phyloP scores from a whole-genome alignment of 768 basidiomycete genomes.

The Termitomyces heimii region DNA sequence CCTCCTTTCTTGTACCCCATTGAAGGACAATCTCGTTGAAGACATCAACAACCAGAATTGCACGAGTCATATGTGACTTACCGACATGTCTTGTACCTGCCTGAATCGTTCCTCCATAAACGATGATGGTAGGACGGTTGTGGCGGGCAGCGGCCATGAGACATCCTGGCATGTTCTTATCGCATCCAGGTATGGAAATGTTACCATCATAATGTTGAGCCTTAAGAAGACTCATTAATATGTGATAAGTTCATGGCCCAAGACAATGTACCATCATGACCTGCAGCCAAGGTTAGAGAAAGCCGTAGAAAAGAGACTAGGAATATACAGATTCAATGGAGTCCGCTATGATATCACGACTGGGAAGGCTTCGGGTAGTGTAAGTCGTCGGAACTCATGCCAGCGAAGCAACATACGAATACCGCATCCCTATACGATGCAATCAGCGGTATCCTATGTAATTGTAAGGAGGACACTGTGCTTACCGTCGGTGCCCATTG shows the following conservation, averaged over 20 bases:
- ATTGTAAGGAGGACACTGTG: neutral
- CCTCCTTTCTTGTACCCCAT: conserved; percentile 79
- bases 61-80: conserved; percentile 21
- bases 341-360: conserved; percentile 86
- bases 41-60: neutral
- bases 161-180: conserved; percentile 92
- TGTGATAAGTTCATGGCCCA: neutral
- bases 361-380: conserved; percentile 55
- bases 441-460: neutral
- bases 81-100: conserved; percentile 67
- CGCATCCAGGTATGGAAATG: conserved; percentile 83
- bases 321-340: conserved; percentile 75
- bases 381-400: neutral
- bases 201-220: conserved; percentile 89
- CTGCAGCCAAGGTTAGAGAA: conserved; percentile 25
- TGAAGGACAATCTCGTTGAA: conserved; percentile 58
- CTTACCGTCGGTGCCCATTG: conserved; percentile 84
- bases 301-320: conserved; percentile 21
- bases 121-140: conserved; percentile 83
- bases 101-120: conserved; percentile 85
- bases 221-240: conserved; percentile 24
- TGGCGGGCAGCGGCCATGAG: conserved; percentile 82
- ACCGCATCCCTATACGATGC: conserved; percentile 66
- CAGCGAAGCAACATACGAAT: conserved; percentile 53
- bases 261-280: conserved; percentile 45